Conservation (phyloP, 2,329 filamentous ascomycete species). For the Ilyonectria mors-panacis region DNA sequence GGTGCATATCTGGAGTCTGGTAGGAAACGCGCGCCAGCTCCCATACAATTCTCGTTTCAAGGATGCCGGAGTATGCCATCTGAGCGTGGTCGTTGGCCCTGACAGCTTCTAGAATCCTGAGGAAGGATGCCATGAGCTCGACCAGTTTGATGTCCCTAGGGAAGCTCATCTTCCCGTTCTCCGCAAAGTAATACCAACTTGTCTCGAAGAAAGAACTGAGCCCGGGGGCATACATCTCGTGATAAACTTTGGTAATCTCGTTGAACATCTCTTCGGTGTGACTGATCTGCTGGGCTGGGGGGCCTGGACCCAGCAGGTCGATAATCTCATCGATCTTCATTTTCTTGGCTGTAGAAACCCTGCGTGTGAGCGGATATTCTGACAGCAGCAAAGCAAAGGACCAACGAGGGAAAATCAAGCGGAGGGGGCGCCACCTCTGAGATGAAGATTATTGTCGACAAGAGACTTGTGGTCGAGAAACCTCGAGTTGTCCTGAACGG, state of each 20-base stretch:
- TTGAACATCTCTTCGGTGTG: conserved; percentile 68
- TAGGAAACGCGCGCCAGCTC: conserved; percentile 67
- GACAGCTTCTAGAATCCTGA: conserved; percentile 67
- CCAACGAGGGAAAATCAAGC: conserved; percentile 52
- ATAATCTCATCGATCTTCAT: conserved; percentile 84
- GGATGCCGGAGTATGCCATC: conserved; percentile 67
- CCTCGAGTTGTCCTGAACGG: conserved; percentile 44
- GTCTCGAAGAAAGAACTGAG: conserved; percentile 86
- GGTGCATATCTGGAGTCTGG: conserved; percentile 53
- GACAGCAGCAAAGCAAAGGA: conserved; percentile 45
- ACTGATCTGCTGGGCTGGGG: conserved; percentile 68
- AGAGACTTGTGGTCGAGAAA: conserved; percentile 49
- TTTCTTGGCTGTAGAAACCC: conserved; percentile 57
- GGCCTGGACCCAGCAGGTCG: conserved; percentile 70
- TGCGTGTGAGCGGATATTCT: conserved; percentile 52
- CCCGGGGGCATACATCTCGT: conserved; percentile 81
- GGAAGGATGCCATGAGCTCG: conserved; percentile 77
- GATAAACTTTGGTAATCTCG: conserved; percentile 80
- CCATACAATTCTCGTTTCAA: conserved; percentile 75
- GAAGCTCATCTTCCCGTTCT: conserved; percentile 62
- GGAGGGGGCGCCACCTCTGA: conserved; percentile 66
- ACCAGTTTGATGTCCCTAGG: conserved; percentile 70
- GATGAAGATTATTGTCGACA: conserved; percentile 55
- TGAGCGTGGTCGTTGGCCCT: conserved; percentile 65
- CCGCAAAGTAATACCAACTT: conserved; percentile 79